Percentiles rank a stretch among this genome's conserved stretches.
Conservation (phyloP, 176 grass and related monocot genomes). For the Raddia distichophylla region DNA sequence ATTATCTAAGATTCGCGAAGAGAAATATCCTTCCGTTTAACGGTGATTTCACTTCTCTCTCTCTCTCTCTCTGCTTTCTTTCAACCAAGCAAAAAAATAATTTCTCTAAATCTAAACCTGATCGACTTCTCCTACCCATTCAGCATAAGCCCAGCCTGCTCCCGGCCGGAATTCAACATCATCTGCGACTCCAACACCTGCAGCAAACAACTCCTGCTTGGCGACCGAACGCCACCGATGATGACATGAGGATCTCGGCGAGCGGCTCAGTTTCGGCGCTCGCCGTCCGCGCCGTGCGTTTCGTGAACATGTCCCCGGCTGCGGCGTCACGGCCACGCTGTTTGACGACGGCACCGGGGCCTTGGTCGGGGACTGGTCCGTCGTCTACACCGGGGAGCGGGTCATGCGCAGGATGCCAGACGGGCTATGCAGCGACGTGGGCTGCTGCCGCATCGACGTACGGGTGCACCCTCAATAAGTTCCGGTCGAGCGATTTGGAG, state of each 20-base stretch:
- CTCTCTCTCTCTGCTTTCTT: no score
- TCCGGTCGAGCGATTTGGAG: constrained; percentile 8
- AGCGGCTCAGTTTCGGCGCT: not conserved
- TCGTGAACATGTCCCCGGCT: constrained; percentile 6
- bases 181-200: constrained; percentile 26
- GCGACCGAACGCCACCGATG: constrained; percentile 24
- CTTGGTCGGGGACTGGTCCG: constrained; percentile 17
- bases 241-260: not conserved
- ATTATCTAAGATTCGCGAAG: no score
- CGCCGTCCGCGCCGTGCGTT: not conserved
- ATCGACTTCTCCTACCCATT: constrained; percentile 27
- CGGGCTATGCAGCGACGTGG: constrained; percentile 4
- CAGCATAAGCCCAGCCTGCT: constrained; percentile 18
- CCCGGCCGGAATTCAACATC: constrained; percentile 17
- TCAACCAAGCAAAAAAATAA: no score
- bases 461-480: not conserved
- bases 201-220: not conserved
- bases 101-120: not conserved
- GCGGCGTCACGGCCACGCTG: constrained; percentile 28
- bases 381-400: not conserved
- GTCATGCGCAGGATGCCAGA: constrained; percentile 11
- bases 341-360: not conserved
- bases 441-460: constrained; percentile 12
- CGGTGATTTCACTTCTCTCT: no score
- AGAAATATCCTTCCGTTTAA: no score